A percentile compares a stretch with the other conserved stretches of the same genome.
These are phyloP conservation scores for Aspergillus tamarii DNA, from an alignment of 2,329 filamentous ascomycete genomes.

Conservation along the genomic window DNA sequence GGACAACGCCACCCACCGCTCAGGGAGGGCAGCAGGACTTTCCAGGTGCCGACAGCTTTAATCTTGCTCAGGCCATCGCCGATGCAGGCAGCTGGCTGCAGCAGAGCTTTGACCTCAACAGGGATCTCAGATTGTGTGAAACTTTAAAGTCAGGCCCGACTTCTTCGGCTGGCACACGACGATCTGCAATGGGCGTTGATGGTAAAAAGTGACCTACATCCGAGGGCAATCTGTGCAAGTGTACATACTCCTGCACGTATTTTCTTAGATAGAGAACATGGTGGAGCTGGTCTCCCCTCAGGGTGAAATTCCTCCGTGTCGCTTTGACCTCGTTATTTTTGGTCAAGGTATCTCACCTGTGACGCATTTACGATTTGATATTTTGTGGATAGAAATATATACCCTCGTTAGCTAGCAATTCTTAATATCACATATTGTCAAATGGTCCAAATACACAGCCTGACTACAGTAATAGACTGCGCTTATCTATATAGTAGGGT, in stretches of 20 bases:
- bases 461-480: background rate
- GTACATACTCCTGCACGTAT: background rate
- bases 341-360: background rate
- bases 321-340: background rate
- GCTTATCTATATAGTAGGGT: background rate
- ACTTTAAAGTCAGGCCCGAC: constrained; percentile 15
- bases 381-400: constrained; percentile 9
- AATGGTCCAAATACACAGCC: background rate
- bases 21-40: constrained; percentile 40
- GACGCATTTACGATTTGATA: constrained; percentile 9
- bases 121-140: constrained; percentile 30
- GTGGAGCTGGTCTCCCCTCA: background rate
- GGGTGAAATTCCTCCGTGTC: background rate
- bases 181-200: constrained; percentile 22
- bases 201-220: background rate
- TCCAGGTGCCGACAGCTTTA: constrained; percentile 40
- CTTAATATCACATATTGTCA: background rate
- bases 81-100: constrained; percentile 51
- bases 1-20: constrained; percentile 35
- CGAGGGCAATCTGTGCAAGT: too few species aligned
- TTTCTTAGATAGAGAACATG: background rate
- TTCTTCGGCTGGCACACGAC: constrained; percentile 14
- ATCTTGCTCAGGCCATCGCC: constrained; percentile 48
- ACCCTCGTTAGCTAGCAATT: background rate
- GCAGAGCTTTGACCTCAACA: constrained; percentile 47